A percentile compares a stretch with the other conserved stretches of the same genome.
These are phyloP conservation scores for Aspergillus hancockii DNA, from an alignment of 495 filamentous ascomycete genomes.

Conservation along the genomic window DNA sequence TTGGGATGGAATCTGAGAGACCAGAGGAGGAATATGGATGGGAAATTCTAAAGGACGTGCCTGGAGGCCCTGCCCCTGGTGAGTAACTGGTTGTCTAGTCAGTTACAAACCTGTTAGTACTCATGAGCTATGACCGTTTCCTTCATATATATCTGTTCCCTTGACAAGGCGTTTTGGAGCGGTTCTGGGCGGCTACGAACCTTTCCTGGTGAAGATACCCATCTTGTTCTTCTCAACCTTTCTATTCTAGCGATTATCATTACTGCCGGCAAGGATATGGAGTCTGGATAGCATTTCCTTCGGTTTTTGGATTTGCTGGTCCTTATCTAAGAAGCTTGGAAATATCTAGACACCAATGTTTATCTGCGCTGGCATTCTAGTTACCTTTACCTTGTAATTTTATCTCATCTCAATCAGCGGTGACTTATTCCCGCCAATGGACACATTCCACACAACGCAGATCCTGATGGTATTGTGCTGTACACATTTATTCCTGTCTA, in stretches of 20 bases:
- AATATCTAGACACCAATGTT: background rate
- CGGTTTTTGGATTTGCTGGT: constrained; percentile 12
- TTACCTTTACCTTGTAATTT: background rate
- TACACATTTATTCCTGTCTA: background rate
- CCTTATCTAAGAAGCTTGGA: constrained; percentile 10
- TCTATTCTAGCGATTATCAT: background rate
- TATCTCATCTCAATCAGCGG: background rate
- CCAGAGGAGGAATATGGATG: constrained; percentile 55
- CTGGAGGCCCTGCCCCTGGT: constrained; percentile 24
- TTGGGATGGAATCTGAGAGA: constrained; percentile 55
- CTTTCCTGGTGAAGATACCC: constrained; percentile 13
- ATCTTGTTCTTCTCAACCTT: constrained; percentile 3
- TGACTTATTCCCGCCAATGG: background rate
- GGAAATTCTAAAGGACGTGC: constrained; percentile 51
- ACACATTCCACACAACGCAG: no score
- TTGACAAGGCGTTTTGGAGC: constrained; percentile 10
- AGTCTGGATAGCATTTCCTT: constrained; percentile 8
- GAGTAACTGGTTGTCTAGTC: background rate
- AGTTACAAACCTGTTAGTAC: background rate
- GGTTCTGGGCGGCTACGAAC: constrained; percentile 3
- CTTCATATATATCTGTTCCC: background rate
- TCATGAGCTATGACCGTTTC: constrained; percentile 10
- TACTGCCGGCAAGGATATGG: background rate
- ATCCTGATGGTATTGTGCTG: no score
- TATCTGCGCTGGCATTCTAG: background rate